Evolutionary conservation across 306 rosid species (phyloP).

Genomic region (apple (Malus domestica)): DNA sequence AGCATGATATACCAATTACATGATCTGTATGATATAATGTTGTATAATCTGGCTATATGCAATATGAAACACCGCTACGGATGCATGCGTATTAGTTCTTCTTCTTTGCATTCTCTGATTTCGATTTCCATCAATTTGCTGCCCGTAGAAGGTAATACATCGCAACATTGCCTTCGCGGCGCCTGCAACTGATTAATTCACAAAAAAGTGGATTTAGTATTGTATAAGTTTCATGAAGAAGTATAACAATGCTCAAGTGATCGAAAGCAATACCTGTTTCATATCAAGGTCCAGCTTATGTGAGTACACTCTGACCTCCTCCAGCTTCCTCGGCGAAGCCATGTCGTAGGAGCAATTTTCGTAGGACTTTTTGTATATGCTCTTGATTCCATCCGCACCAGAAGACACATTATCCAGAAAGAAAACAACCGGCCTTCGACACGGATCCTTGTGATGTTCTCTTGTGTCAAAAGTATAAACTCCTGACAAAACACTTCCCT

Average conservation of each 20-base stretch:
- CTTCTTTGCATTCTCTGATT: conserved; percentile 69
- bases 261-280: conserved; percentile 43
- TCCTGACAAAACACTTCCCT: conserved; percentile 28
- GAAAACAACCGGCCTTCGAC: conserved; percentile 62
- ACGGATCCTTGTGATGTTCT: conserved; percentile 39
- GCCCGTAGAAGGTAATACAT: conserved; percentile 37
- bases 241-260: background rate
- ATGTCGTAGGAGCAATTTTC: conserved; percentile 47
- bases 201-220: conserved; percentile 8
- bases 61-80: background rate
- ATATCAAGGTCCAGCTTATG: conserved; percentile 48
- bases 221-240: background rate
- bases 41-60: background rate
- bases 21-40: background rate
- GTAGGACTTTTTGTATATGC: conserved; percentile 38
- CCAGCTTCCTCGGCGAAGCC: conserved; percentile 46
- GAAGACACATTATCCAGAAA: conserved; percentile 41
- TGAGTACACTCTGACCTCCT: conserved; percentile 50
- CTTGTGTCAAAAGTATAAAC: conserved; percentile 46
- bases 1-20: too few relatives aligned
- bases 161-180: conserved; percentile 89
- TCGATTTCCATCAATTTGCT: conserved; percentile 42
- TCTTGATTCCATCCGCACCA: conserved; percentile 29
- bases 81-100: conserved; percentile 54
- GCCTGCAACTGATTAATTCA: conserved; percentile 59